phyloP scores from a whole-genome alignment of 768 basidiomycete species.

The Fomitopsis pulvina region DNA sequence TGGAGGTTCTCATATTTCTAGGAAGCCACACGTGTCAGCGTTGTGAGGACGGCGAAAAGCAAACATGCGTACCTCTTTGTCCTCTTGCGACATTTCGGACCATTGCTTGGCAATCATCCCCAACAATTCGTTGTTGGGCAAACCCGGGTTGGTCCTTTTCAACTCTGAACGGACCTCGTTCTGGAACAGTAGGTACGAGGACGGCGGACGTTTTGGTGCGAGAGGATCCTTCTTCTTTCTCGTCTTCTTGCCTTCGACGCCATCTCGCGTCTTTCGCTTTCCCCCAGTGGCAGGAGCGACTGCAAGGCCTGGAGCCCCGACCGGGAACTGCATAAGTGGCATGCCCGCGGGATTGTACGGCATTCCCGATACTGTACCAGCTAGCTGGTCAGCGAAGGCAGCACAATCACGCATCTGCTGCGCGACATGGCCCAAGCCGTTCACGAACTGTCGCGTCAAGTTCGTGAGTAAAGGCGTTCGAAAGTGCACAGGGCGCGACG shows the following conservation, averaged over 20 bases:
- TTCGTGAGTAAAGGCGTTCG: slow-evolving; percentile 4
- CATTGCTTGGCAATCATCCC: slow-evolving; percentile 67
- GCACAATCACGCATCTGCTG: slow-evolving; percentile 60
- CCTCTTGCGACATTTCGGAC: slow-evolving; percentile 55
- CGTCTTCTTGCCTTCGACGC: slow-evolving; percentile 18
- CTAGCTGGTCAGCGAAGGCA: slow-evolving; percentile 52
- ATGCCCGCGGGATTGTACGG: slow-evolving; percentile 8
- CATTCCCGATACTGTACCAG: slow-evolving; percentile 37
- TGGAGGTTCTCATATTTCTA: slow-evolving; percentile 52
- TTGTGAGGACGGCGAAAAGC: background rate
- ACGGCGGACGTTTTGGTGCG: slow-evolving; percentile 89
- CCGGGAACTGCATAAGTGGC: slow-evolving; percentile 14
- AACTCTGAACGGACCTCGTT: slow-evolving; percentile 79
- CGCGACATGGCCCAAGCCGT: slow-evolving; percentile 49
- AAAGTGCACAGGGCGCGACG: background rate
- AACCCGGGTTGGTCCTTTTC: slow-evolving; percentile 53
- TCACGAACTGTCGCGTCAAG: slow-evolving; percentile 40
- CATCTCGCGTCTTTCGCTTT: slow-evolving; percentile 44
- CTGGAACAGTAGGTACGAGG: slow-evolving; percentile 92
- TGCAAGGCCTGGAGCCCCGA: slow-evolving; percentile 7
- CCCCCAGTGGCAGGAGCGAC: slow-evolving; percentile 24
- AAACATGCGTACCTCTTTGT: slow-evolving; percentile 60
- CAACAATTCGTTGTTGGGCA: slow-evolving; percentile 70
- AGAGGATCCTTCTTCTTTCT: slow-evolving; percentile 78
- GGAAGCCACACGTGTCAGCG: slow-evolving; percentile 1